Evolutionary conservation across 768 basidiomycete genomes (phyloP).

Genomic region (Rickenella mellea): DNA sequence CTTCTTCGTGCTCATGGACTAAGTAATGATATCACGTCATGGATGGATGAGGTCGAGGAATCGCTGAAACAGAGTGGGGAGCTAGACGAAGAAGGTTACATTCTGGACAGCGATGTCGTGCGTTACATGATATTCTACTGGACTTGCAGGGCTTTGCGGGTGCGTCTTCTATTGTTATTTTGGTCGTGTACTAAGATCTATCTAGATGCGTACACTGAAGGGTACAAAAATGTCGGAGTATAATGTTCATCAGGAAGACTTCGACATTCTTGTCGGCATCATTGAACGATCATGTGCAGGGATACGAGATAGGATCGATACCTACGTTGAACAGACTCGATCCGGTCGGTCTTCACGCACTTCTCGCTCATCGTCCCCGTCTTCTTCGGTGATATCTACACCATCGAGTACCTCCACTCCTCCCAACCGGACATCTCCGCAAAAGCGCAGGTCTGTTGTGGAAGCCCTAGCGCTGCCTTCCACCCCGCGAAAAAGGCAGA

Average conservation of each 20-base stretch:
- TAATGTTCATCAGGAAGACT: conserved; percentile 5
- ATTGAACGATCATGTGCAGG: conserved; percentile 9
- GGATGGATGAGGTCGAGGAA: conserved; percentile 15
- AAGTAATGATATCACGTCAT: conserved; percentile 9
- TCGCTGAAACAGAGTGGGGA: conserved; percentile 11
- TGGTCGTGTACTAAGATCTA: neutral
- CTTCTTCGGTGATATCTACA: no score
- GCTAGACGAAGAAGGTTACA: conserved; percentile 6
- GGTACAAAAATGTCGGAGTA: conserved; percentile 4
- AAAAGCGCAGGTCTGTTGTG: no score
- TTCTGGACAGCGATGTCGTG: conserved; percentile 11
- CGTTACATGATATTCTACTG: conserved; percentile 17
- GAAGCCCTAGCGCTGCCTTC: no score
- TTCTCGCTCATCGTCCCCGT: no score
- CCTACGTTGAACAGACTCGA: no score
- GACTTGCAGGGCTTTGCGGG: conserved; percentile 11
- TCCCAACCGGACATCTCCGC: no score
- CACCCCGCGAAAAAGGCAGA: no score
- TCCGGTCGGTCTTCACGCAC: no score
- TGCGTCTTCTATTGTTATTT: neutral
- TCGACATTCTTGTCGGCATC: conserved; percentile 9
- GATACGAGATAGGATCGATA: no score
- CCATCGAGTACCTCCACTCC: no score
- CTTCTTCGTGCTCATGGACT: conserved; percentile 9
- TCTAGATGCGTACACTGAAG: conserved; percentile 6